These are phyloP conservation scores for Cladosporium sp. DNA, from an alignment of 2,329 filamentous ascomycete species.

Conservation along the genomic window DNA sequence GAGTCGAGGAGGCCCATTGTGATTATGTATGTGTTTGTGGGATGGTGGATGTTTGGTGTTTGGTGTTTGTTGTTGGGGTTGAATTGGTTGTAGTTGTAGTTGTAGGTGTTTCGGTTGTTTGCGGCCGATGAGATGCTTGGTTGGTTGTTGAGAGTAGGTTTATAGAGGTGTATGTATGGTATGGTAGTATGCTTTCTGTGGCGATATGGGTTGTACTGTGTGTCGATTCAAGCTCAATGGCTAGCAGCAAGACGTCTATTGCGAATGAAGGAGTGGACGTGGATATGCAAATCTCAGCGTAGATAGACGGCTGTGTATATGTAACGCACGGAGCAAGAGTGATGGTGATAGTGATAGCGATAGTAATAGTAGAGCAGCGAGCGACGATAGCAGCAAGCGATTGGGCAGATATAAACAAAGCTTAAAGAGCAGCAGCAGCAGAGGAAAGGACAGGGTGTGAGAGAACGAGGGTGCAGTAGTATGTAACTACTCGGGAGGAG, in stretches of 20 bases:
- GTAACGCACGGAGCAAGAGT: not conserved
- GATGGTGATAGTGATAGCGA: not conserved
- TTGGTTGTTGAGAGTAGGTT: not conserved
- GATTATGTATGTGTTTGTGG: slow-evolving; percentile 4
- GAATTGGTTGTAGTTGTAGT: not conserved
- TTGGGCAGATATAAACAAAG: slow-evolving; percentile 2
- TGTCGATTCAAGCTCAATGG: not conserved
- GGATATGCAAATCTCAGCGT: slow-evolving; percentile 2
- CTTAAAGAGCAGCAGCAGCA: not conserved
- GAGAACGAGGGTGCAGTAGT: not conserved
- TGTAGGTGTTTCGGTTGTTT: not conserved
- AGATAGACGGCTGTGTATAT: not conserved
- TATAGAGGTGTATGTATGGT: not conserved
- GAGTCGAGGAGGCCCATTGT: slow-evolving; percentile 71
- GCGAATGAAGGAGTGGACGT: not conserved
- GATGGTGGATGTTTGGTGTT: not conserved
- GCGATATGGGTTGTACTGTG: not conserved
- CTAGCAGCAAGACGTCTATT: not conserved
- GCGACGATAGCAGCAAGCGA: slow-evolving; percentile 9
- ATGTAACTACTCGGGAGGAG: not conserved
- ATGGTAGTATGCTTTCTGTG: not conserved
- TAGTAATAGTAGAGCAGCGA: not conserved
- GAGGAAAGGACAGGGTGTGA: not conserved
- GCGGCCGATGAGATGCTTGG: not conserved
- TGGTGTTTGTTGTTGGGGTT: not conserved